Percentiles rank a stretch among this genome's conserved stretches.
Conservation (phyloP, 768 basidiomycete species). For the Suillus cothurnatus region DNA sequence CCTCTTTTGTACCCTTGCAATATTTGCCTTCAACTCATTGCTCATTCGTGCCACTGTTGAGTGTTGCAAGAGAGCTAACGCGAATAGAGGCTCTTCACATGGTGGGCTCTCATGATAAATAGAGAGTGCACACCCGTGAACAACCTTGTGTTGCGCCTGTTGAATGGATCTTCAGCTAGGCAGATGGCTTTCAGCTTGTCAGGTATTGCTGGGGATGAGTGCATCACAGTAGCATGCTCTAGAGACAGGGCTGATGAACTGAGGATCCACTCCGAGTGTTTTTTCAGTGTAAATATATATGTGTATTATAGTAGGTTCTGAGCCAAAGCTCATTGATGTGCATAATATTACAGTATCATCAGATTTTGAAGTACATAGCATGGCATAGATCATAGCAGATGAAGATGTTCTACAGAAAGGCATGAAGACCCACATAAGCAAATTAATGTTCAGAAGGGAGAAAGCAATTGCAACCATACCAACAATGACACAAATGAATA, state of each 20-base stretch:
- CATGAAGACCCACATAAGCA: not conserved
- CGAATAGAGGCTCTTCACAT: conserved; percentile 26
- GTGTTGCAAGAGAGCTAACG: conserved; percentile 48
- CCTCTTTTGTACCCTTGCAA: conserved; percentile 34
- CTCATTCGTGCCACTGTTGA: conserved; percentile 26
- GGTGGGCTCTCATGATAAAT: not conserved
- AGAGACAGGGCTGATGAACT: not conserved
- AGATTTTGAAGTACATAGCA: not conserved
- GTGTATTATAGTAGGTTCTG: not conserved
- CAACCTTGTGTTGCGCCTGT: too few species aligned
- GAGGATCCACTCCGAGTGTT: not conserved
- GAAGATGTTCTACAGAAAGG: not conserved
- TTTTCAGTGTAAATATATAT: not conserved
- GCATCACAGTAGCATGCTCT: too few species aligned
- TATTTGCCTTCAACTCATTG: conserved; percentile 12
- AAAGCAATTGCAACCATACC: not conserved
- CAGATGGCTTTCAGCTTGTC: not conserved
- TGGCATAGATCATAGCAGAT: not conserved
- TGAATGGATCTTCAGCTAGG: not conserved
- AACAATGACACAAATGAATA: not conserved
- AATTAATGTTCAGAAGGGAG: not conserved
- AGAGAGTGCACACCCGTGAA: too few species aligned
- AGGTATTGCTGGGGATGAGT: too few species aligned
- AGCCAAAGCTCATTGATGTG: too few species aligned
- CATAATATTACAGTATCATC: not conserved